Percentiles rank a stretch among this genome's conserved stretches.
These are phyloP conservation scores for Camellia sinensis DNA, from an alignment of 148 eudicot genomes.

Conservation along the genomic window DNA sequence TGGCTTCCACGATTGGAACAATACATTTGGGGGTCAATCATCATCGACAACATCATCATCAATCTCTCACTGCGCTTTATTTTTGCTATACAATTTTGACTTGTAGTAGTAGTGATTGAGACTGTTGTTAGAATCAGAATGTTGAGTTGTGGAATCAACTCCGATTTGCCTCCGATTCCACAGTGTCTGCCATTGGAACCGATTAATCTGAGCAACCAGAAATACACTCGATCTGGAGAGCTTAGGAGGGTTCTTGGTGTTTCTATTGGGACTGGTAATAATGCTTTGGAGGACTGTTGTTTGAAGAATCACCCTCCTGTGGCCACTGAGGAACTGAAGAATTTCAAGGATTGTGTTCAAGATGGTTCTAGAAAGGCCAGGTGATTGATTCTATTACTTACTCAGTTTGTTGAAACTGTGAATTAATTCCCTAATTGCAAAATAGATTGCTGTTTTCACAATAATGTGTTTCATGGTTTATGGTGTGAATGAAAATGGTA, in stretches of 20 bases:
- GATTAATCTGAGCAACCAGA: slow-evolving; percentile 32
- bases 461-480: background rate
- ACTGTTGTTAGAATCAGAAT: background rate
- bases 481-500: too few species aligned
- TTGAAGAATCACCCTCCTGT: slow-evolving; percentile 31
- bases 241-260: slow-evolving; percentile 42
- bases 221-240: slow-evolving; percentile 35
- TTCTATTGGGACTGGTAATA: slow-evolving; percentile 19
- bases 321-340: slow-evolving; percentile 44
- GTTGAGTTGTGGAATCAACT: slow-evolving; percentile 24
- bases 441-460: background rate
- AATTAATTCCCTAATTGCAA: background rate
- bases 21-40: too few species aligned
- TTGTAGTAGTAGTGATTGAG: too few species aligned
- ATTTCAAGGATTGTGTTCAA: slow-evolving; percentile 34
- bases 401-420: background rate
- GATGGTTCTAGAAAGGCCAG: slow-evolving; percentile 44
- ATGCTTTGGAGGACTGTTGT: slow-evolving; percentile 35
- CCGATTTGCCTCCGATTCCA: slow-evolving; percentile 25
- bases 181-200: slow-evolving; percentile 40
- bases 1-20: too few species aligned
- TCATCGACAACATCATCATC: too few species aligned
- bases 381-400: slow-evolving; percentile 20
- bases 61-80: too few species aligned
- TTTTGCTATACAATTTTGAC: too few species aligned